phyloP scores from a whole-genome alignment of 169 alveolate species.

The Plasmodium vivax region DNA sequence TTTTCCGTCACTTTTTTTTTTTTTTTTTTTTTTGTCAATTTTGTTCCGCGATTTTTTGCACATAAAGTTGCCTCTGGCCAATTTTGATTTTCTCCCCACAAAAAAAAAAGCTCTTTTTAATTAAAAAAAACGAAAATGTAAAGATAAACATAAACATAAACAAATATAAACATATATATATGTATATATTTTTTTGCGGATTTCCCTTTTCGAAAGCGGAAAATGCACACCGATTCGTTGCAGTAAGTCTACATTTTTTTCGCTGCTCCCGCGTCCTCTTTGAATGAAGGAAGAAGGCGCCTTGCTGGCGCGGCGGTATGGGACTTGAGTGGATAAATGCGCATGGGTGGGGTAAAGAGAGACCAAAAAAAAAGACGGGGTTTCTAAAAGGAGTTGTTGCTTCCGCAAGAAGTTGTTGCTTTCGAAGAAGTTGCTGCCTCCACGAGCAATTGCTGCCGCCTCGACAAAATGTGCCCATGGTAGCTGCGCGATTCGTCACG shows the following conservation, averaged over 20 bases:
- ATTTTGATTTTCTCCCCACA: not conserved
- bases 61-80: not conserved
- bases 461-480: not conserved
- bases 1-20: not conserved
- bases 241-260: not conserved
- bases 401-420: not conserved
- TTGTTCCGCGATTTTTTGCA: not conserved
- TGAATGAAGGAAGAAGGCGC: not conserved
- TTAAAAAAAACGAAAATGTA: not conserved
- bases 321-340: not conserved
- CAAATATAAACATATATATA: too few relatives aligned
- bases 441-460: not conserved
- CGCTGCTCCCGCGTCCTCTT: not conserved
- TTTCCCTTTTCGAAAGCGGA: not conserved
- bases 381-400: not conserved
- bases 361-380: not conserved
- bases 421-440: too few relatives aligned
- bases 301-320: not conserved
- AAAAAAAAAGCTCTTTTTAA: not conserved
- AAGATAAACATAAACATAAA: too few relatives aligned
- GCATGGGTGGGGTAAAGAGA: not conserved
- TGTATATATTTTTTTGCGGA: too few relatives aligned
- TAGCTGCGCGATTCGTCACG: not conserved
- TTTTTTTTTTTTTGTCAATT: not conserved
- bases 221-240: not conserved